A percentile compares a stretch with the other conserved stretches of the same genome.
Conservation (phyloP, 257 asterid genomes). For the Schizonepeta tenuifolia region DNA sequence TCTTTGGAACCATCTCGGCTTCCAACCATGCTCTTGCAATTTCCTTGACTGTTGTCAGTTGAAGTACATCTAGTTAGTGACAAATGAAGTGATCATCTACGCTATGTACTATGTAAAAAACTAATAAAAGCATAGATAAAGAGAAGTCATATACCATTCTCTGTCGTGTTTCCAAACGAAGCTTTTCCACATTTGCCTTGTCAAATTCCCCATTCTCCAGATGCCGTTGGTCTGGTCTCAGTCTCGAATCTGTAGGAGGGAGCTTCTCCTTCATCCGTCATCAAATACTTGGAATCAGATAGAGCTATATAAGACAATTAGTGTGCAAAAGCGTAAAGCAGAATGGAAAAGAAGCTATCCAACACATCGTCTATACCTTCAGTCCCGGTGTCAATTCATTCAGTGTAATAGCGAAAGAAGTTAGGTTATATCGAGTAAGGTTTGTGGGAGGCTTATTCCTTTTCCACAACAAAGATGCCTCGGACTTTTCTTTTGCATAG, state of each 20-base stretch:
- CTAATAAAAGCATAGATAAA: not conserved
- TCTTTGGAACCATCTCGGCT: slow-evolving; percentile 79
- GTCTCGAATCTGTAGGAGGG: slow-evolving; percentile 97
- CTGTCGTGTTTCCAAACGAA: slow-evolving; percentile 83
- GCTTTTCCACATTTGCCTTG: slow-evolving; percentile 85
- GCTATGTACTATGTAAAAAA: not conserved
- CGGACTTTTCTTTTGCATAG: slow-evolving; percentile 56
- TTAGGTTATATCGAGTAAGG: slow-evolving; percentile 78
- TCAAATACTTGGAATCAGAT: slow-evolving; percentile 59
- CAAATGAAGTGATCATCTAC: not conserved
- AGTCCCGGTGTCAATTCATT: slow-evolving; percentile 84
- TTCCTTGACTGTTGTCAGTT: slow-evolving; percentile 69
- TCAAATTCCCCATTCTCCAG: slow-evolving; percentile 92
- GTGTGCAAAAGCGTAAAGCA: slow-evolving; percentile 30
- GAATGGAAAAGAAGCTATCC: slow-evolving; percentile 22
- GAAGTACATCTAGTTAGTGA: not conserved
- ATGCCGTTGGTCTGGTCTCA: slow-evolving; percentile 89
- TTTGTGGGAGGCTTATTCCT: slow-evolving; percentile 60
- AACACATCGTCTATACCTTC: slow-evolving; percentile 56
- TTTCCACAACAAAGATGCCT: slow-evolving; percentile 72
- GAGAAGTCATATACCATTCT: slow-evolving; percentile 62
- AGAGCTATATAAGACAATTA: slow-evolving; percentile 46
- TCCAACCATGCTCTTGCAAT: slow-evolving; percentile 95
- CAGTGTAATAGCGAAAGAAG: slow-evolving; percentile 83
- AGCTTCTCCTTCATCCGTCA: slow-evolving; percentile 81